A percentile compares a stretch with the other conserved stretches of the same genome.
phyloP scores from a whole-genome alignment of 2,329 filamentous ascomycete genomes.

The Phyllosticta ampelicida region DNA sequence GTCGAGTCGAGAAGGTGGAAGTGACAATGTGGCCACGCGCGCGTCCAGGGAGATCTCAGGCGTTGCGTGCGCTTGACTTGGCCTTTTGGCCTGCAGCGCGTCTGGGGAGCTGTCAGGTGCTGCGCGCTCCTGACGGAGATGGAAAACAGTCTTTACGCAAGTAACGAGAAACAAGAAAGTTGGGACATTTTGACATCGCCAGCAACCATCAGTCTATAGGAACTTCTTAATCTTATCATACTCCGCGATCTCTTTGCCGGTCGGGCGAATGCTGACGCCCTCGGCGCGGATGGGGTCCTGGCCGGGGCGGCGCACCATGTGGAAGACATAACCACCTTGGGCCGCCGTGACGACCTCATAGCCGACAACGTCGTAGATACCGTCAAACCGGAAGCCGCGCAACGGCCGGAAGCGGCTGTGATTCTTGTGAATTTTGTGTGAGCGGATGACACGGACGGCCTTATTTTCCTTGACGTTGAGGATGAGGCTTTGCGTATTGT shows the following conservation, averaged over 20 bases:
- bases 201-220: too few relatives aligned
- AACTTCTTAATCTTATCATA: conserved; percentile 2
- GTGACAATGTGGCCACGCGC: too few relatives aligned
- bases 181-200: too few relatives aligned
- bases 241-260: conserved; percentile 24
- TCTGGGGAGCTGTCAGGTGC: too few relatives aligned
- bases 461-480: conserved; percentile 24
- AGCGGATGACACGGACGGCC: conserved; percentile 43
- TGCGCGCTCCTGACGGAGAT: too few relatives aligned
- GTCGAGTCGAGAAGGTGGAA: too few relatives aligned
- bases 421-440: conserved; percentile 24
- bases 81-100: too few relatives aligned
- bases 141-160: too few relatives aligned
- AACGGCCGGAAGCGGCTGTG: conserved; percentile 34
- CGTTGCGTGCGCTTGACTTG: too few relatives aligned
- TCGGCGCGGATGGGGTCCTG: conserved; percentile 39
- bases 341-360: conserved; percentile 29
- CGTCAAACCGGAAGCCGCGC: conserved; percentile 47
- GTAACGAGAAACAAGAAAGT: too few relatives aligned
- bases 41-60: too few relatives aligned
- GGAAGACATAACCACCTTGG: conserved; percentile 39
- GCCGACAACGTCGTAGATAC: conserved; percentile 39
- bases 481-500: conserved; percentile 35
- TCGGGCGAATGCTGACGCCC: conserved; percentile 34
- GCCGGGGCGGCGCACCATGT: conserved; percentile 30